A percentile compares a stretch with the other conserved stretches of the same genome.
Evolutionary conservation across 768 basidiomycete species (phyloP).

Genomic region (Termitomyces sp.): DNA sequence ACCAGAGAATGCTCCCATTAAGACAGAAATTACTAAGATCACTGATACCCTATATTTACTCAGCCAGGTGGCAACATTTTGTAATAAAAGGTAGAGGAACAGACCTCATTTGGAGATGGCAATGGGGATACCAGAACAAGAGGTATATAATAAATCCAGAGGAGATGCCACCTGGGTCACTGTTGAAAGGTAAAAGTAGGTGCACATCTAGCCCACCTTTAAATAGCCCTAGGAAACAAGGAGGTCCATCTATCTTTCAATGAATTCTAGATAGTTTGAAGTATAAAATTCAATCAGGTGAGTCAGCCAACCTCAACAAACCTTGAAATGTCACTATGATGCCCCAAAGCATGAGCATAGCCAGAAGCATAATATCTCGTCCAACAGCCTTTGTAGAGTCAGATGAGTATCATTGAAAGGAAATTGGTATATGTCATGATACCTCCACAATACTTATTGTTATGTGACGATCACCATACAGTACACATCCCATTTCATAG

Average conservation of each 20-base stretch:
- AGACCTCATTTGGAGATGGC: constrained; percentile 40
- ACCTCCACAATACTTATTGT: too few relatives aligned
- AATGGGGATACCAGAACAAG: constrained; percentile 50
- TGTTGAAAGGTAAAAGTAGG: too few relatives aligned
- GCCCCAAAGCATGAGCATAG: constrained; percentile 63
- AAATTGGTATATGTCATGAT: too few relatives aligned
- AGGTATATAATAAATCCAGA: constrained; percentile 54
- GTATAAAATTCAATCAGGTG: too few relatives aligned
- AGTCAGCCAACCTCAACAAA: too few relatives aligned
- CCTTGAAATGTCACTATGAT: too few relatives aligned
- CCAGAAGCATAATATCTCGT: constrained; percentile 26
- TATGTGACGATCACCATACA: too few relatives aligned
- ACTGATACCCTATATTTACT: constrained; percentile 32
- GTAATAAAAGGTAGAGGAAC: not conserved
- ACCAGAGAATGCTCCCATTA: too few relatives aligned
- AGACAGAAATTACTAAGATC: not conserved
- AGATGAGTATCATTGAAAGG: too few relatives aligned
- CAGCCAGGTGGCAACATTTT: constrained; percentile 26
- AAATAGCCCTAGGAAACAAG: constrained; percentile 44
- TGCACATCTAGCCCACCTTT: constrained; percentile 42
- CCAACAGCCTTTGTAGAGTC: constrained; percentile 6
- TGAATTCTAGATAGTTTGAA: too few relatives aligned
- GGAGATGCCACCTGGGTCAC: constrained; percentile 43
- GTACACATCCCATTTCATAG: too few relatives aligned
- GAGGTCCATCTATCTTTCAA: constrained; percentile 40